Percentiles rank a stretch among this genome's conserved stretches.
These are phyloP conservation scores for Setomelanomma holmii DNA, from an alignment of 2,329 filamentous ascomycete species.

Conservation along the genomic window DNA sequence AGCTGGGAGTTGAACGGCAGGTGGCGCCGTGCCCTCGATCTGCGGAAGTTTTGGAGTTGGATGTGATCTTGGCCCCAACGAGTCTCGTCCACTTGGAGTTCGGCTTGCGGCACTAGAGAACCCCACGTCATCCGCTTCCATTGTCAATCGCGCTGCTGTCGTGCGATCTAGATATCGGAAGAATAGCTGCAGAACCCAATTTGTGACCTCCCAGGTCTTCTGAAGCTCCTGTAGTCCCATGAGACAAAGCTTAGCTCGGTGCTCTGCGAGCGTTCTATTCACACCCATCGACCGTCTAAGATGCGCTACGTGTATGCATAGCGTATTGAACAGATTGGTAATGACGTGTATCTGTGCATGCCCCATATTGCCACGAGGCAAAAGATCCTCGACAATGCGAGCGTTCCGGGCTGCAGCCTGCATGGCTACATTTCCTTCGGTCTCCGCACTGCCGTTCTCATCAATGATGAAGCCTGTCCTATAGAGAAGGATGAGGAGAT, in stretches of 20 bases:
- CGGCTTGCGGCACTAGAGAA: constrained; percentile 17
- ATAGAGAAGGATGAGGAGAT: constrained; percentile 56
- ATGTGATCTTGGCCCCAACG: constrained; percentile 7
- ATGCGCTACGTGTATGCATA: constrained; percentile 58
- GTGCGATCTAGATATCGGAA: constrained; percentile 57
- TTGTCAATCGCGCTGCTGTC: constrained; percentile 50
- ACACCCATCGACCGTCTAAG: constrained; percentile 49
- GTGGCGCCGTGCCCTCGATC: constrained; percentile 11
- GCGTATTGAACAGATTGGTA: constrained; percentile 57
- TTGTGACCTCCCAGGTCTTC: constrained; percentile 59
- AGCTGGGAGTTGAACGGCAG: constrained; percentile 8
- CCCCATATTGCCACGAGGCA: constrained; percentile 53
- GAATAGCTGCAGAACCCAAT: constrained; percentile 58
- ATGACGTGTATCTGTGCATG: constrained; percentile 58
- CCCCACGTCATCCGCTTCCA: constrained; percentile 34
- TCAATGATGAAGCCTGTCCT: constrained; percentile 52
- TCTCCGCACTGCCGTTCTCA: constrained; percentile 39
- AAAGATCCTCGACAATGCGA: constrained; percentile 58
- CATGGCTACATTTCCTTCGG: constrained; percentile 51
- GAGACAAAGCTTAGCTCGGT: constrained; percentile 57
- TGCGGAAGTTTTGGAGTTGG: constrained; percentile 9
- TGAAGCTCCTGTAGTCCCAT: constrained; percentile 58
- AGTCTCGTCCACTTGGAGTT: constrained; percentile 6
- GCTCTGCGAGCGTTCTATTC: constrained; percentile 55
- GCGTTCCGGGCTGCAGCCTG: constrained; percentile 57